Evolutionary conservation across 148 eudicot genomes (phyloP).

Genomic region (Rhododendron kiyosumense): DNA sequence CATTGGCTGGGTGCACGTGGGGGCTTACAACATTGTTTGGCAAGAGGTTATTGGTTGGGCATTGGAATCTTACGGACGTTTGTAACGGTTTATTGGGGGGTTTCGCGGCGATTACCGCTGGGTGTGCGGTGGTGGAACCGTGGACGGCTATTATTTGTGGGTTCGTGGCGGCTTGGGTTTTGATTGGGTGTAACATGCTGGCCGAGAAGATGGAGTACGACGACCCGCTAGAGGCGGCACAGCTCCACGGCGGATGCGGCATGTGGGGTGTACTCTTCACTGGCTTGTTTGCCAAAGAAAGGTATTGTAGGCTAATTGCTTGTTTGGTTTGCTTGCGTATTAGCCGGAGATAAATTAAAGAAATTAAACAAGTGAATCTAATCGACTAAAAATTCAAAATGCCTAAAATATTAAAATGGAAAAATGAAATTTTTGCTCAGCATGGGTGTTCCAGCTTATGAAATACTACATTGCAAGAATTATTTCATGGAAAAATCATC

Average conservation of each 20-base stretch:
- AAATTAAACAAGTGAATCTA: too few relatives aligned
- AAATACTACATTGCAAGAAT: too few relatives aligned
- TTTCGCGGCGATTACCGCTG: slow-evolving; percentile 45
- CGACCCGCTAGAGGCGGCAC: slow-evolving; percentile 46
- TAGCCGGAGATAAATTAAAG: too few relatives aligned
- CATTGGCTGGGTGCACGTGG: slow-evolving; percentile 38
- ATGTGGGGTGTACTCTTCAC: slow-evolving; percentile 42
- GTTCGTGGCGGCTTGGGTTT: slow-evolving; percentile 40
- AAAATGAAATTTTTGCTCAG: too few relatives aligned
- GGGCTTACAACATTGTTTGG: slow-evolving; percentile 37
- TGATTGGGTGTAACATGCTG: slow-evolving; percentile 31
- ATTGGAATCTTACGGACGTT: slow-evolving; percentile 42
- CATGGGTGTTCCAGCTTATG: too few relatives aligned
- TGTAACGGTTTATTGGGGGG: slow-evolving; percentile 42
- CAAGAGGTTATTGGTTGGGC: slow-evolving; percentile 32
- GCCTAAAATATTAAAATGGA: too few relatives aligned
- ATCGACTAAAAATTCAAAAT: too few relatives aligned
- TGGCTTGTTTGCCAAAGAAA: slow-evolving; percentile 27
- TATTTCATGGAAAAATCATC: too few relatives aligned
- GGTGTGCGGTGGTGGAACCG: slow-evolving; percentile 44
- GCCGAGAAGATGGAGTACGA: slow-evolving; percentile 32
- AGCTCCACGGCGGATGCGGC: slow-evolving; percentile 42
- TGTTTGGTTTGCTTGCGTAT: too few relatives aligned
- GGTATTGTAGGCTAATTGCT: too few relatives aligned
- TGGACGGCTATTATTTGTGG: slow-evolving; percentile 46